Percentiles rank a stretch among this genome's conserved stretches.
Evolutionary conservation across 2,329 filamentous ascomycete species (phyloP).

Genomic region (Cladosporium sp.): DNA sequence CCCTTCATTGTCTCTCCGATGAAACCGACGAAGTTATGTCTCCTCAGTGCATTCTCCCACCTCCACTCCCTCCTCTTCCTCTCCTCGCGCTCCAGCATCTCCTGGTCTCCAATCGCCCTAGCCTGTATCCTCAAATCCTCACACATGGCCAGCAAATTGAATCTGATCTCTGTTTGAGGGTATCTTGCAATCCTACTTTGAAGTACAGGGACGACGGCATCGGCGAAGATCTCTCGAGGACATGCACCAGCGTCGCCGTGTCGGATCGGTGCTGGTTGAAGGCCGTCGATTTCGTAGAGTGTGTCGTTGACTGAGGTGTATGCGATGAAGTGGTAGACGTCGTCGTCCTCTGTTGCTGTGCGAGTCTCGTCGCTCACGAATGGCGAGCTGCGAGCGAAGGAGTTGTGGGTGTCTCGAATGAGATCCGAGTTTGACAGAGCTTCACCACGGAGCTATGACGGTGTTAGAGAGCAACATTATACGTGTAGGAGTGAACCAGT

Average conservation of each 20-base stretch:
- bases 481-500: too few relatives aligned
- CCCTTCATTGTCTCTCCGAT: slow-evolving; percentile 85
- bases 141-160: slow-evolving; percentile 93
- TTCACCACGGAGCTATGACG: slow-evolving; percentile 62
- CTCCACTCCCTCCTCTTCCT: slow-evolving; percentile 80
- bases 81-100: slow-evolving; percentile 74
- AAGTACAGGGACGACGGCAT: slow-evolving; percentile 80
- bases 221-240: slow-evolving; percentile 65
- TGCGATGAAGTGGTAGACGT: slow-evolving; percentile 96
- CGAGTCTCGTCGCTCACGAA: slow-evolving; percentile 88
- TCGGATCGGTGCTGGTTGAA: slow-evolving; percentile 87
- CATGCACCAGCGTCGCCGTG: slow-evolving; percentile 72
- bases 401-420: slow-evolving; percentile 71
- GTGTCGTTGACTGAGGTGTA: slow-evolving; percentile 77
- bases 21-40: slow-evolving; percentile 96
- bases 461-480: too few relatives aligned
- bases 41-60: slow-evolving; percentile 88
- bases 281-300: slow-evolving; percentile 90
- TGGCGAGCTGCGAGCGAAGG: slow-evolving; percentile 80
- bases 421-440: slow-evolving; percentile 63
- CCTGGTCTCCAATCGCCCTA: slow-evolving; percentile 74
- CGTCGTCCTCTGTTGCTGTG: slow-evolving; percentile 68
- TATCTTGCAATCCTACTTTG: slow-evolving; percentile 81
- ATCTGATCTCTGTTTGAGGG: slow-evolving; percentile 81
- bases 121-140: slow-evolving; percentile 74